These are phyloP conservation scores for Coniochaeta pulveracea DNA, from an alignment of 2,329 filamentous ascomycete species.

Conservation along the genomic window DNA sequence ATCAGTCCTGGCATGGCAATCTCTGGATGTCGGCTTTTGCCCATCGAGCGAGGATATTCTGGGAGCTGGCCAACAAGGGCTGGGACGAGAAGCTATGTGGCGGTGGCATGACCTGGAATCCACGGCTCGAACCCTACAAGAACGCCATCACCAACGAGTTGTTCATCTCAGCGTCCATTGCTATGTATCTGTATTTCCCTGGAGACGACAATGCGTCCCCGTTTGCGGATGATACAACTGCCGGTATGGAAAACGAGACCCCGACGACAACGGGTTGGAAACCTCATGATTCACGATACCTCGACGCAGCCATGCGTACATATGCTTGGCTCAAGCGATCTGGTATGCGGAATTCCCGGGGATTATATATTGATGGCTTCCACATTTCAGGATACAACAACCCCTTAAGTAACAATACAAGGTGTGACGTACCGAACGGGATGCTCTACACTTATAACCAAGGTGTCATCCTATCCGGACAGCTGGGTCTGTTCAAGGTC, in stretches of 20 bases:
- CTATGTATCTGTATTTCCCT: conserved; percentile 84
- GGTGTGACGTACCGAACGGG: conserved; percentile 71
- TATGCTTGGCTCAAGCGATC: conserved; percentile 72
- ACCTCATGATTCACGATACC: conserved; percentile 48
- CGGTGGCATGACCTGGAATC: conserved; percentile 89
- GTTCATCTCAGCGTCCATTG: conserved; percentile 71
- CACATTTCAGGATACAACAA: conserved; percentile 62
- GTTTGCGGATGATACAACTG: conserved; percentile 27
- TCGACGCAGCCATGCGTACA: conserved; percentile 62
- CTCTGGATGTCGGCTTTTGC: conserved; percentile 69
- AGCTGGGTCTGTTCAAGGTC: conserved; percentile 67
- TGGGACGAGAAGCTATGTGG: conserved; percentile 76
- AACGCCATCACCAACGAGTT: conserved; percentile 94
- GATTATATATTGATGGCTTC: conserved; percentile 79
- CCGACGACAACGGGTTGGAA: conserved; percentile 19
- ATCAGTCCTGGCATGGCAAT: conserved; percentile 60
- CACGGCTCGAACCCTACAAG: conserved; percentile 71
- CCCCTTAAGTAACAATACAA: conserved; percentile 49
- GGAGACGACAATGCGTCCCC: conserved; percentile 66
- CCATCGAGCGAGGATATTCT: conserved; percentile 75
- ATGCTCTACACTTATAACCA: conserved; percentile 97
- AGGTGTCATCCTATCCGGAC: conserved; percentile 74
- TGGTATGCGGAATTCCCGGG: conserved; percentile 68
- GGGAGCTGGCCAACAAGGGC: conserved; percentile 64
- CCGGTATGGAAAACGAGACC: conserved; percentile 16